Conservation (phyloP, 768 basidiomycete species). For the Clavaria fumosa region DNA sequence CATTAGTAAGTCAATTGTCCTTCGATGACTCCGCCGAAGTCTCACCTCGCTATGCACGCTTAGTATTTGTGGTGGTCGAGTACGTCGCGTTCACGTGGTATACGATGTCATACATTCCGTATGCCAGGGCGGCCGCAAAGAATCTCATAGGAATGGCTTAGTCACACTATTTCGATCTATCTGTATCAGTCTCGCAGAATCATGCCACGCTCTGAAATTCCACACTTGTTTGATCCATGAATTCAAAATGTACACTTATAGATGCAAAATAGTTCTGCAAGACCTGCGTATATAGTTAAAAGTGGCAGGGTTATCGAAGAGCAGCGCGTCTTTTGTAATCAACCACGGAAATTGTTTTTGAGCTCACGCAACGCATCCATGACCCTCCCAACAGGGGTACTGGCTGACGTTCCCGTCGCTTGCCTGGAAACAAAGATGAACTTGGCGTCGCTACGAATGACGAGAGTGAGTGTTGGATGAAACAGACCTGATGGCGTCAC, state of each 20-base stretch:
- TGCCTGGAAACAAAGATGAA: slow-evolving; percentile 26
- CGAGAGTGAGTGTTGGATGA: not conserved
- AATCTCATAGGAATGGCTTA: slow-evolving; percentile 42
- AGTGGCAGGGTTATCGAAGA: not conserved
- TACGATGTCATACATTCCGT: slow-evolving; percentile 78
- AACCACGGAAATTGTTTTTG: slow-evolving; percentile 77
- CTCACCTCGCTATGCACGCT: slow-evolving; percentile 7
- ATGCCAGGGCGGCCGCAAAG: slow-evolving; percentile 61
- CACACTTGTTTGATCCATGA: not conserved
- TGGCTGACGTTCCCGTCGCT: slow-evolving; percentile 25
- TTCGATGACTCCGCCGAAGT: no score
- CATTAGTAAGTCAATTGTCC: slow-evolving; percentile 48
- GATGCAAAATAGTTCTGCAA: no score
- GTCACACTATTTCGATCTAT: no score
- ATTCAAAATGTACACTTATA: not conserved
- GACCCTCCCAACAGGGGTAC: slow-evolving; percentile 34
- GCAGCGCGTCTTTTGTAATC: slow-evolving; percentile 12
- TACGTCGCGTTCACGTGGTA: slow-evolving; percentile 91
- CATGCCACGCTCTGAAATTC: not conserved
- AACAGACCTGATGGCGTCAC: slow-evolving; percentile 46
- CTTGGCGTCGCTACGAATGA: not conserved
- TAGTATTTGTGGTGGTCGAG: slow-evolving; percentile 84
- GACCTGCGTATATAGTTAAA: no score
- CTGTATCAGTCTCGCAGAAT: not conserved
- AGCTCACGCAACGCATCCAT: slow-evolving; percentile 65